phyloP scores from a whole-genome alignment of 306 rosid genomes.

The Astragalus glycyphyllos region DNA sequence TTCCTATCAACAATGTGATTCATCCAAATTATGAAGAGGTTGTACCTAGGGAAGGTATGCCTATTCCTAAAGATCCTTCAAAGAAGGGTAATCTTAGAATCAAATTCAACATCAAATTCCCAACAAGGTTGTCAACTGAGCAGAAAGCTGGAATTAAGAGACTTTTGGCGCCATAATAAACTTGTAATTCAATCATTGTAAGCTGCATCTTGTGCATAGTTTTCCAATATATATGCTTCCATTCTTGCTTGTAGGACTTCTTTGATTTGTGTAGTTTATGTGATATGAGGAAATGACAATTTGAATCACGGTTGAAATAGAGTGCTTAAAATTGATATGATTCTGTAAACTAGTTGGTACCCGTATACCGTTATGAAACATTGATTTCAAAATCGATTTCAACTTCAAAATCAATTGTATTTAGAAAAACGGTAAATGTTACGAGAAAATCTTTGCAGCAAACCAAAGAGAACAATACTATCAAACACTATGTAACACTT shows the following conservation, averaged over 20 bases:
- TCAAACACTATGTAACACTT: no score
- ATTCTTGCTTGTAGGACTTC: neutral
- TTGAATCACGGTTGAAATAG: neutral
- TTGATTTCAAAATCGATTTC: no score
- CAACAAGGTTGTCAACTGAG: constrained; percentile 40
- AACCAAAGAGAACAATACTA: no score
- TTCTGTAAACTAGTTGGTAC: no score
- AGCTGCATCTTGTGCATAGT: constrained; percentile 9
- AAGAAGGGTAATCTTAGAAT: constrained; percentile 47
- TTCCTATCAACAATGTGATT: constrained; percentile 42
- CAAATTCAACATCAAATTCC: constrained; percentile 44
- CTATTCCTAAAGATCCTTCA: constrained; percentile 45
- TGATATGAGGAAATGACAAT: neutral
- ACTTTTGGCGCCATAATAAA: constrained; percentile 34
- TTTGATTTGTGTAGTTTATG: constrained; percentile 15
- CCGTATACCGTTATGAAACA: no score
- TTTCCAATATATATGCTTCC: neutral
- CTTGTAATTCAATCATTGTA: neutral
- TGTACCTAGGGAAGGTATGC: constrained; percentile 44
- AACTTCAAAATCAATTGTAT: no score
- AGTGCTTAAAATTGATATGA: neutral
- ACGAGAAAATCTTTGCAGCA: no score
- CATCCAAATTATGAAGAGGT: constrained; percentile 45
- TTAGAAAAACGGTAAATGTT: no score
- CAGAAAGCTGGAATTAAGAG: constrained; percentile 43